Evolutionary conservation across 2,329 filamentous ascomycete species (phyloP).

Genomic region (Aspergillus sp.): DNA sequence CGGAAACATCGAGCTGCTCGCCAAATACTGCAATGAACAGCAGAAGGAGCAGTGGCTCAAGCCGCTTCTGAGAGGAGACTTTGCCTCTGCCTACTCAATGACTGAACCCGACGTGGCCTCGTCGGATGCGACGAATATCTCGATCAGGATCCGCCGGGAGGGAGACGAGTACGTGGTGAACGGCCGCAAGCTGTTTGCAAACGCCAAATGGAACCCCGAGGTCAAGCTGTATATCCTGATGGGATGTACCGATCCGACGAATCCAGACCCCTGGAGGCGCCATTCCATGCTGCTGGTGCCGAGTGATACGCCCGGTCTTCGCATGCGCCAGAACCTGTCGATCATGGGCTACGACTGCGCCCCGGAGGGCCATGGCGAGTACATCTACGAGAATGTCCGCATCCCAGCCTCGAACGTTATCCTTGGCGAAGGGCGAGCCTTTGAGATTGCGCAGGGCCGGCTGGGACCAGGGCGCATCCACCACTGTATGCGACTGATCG

Average conservation of each 20-base stretch:
- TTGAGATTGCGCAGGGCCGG: slow-evolving; percentile 11
- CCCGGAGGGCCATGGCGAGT: slow-evolving; percentile 9
- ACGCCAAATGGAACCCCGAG: slow-evolving; percentile 3
- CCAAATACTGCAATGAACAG: slow-evolving; percentile 9
- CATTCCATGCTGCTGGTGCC: slow-evolving; percentile 11
- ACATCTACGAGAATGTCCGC: slow-evolving; percentile 6
- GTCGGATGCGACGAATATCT: slow-evolving; percentile 12
- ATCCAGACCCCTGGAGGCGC: neutral
- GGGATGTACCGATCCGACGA: slow-evolving; percentile 7
- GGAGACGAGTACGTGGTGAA: slow-evolving; percentile 10
- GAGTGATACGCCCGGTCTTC: slow-evolving; percentile 2
- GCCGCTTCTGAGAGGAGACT: slow-evolving; percentile 3
- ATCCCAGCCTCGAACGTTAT: slow-evolving; percentile 5
- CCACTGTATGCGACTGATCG: slow-evolving; percentile 11
- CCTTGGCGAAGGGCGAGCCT: slow-evolving; percentile 2
- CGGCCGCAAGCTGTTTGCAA: slow-evolving; percentile 8
- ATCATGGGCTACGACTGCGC: slow-evolving; percentile 12
- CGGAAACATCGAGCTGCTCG: slow-evolving; percentile 12
- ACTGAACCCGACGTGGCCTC: slow-evolving; percentile 9
- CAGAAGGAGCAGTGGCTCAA: slow-evolving; percentile 8
- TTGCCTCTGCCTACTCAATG: slow-evolving; percentile 11
- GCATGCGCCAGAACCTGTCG: slow-evolving; percentile 6
- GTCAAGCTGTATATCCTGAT: slow-evolving; percentile 10
- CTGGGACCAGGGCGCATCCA: slow-evolving; percentile 10
- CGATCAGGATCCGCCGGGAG: neutral